These are phyloP conservation scores for Nemania bipapillata DNA, from an alignment of 2,329 filamentous ascomycete species.

Conservation along the genomic window DNA sequence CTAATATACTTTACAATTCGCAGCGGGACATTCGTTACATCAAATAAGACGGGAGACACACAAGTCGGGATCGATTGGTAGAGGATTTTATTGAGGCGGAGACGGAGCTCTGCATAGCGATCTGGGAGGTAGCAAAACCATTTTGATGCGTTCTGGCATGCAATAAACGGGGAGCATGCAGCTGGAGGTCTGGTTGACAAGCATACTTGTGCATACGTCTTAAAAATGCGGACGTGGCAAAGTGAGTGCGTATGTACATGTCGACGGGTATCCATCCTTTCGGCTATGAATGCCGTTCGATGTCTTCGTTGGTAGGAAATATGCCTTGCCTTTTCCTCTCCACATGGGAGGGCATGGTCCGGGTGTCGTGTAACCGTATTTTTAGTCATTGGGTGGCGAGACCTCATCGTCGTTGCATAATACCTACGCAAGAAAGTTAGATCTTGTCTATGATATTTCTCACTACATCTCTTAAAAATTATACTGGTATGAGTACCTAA, in stretches of 20 bases:
- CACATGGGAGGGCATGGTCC: conserved; percentile 1
- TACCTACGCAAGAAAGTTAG: background rate
- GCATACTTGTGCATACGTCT: no score
- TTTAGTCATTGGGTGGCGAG: background rate
- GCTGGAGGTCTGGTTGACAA: conserved; percentile 7
- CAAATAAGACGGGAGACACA: background rate
- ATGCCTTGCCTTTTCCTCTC: conserved; percentile 19
- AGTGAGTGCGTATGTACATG: background rate
- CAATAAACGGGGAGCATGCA: conserved; percentile 18
- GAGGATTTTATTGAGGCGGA: background rate
- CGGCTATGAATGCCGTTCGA: background rate
- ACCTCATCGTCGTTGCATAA: background rate
- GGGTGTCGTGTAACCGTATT: conserved; percentile 10
- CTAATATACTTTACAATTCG: background rate
- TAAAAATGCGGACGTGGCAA: background rate
- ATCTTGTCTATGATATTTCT: background rate
- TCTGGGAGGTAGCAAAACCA: conserved; percentile 1
- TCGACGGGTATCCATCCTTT: conserved; percentile 4
- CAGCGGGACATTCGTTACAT: background rate
- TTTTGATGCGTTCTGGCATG: conserved; percentile 13
- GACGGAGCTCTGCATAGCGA: conserved; percentile 18
- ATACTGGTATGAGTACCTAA: background rate
- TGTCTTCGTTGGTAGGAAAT: background rate
- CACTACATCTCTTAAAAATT: background rate
- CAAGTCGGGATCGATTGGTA: background rate